Base-by-base conservation (phyloP, 768 basidiomycete species). In the Boletus coccyginus region DNA sequence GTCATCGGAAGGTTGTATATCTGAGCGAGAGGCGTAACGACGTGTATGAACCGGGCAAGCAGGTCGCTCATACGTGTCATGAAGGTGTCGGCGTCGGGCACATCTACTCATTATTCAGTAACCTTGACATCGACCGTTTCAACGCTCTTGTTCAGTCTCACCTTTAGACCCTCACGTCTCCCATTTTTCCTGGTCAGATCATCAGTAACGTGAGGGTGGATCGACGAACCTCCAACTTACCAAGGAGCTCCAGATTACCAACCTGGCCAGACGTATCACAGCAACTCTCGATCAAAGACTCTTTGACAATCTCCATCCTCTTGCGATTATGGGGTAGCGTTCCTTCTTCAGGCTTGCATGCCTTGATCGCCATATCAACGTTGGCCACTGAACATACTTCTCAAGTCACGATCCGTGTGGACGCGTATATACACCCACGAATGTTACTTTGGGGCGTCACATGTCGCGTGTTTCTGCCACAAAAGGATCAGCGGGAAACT, bases 281-380 rank as follows among this genome's bases (percentile, higher is more conserved):
- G 64, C 92, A 94, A 3, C 88, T 86, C 58, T 91, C 88, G 58
- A 90, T 77, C n/a, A 88, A 65, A 9, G 84, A 84, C 65, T 92
- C 90, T 60, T 82, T 87, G 33, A 94, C 81, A 46, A 78, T 75
- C 56, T 82, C 81, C 86, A 91, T 87, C 41, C 83, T 77, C 65
- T 86, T 77, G 45, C 83, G 73, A 65, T 88, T 90, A 48, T 77
- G 77, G 12, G 93, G 65, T 16, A 88, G 63, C 49, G 82, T 78
- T 7, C 78, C 77, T 24, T 80, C 80, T 71, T 94, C 91, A 6
- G 82, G 80, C 46, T 81, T 79, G 63, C 91, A 94, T 2, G 87
- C 88, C 51, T 76, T 81, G 59, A 90, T 79, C 11, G 89, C 89
- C 75, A 84, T 80, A 32, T 86, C 79, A 46, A 88, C 86, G 55